These are phyloP conservation scores for Lablab purpureus DNA, from an alignment of 306 rosid species.

Conservation along the genomic window DNA sequence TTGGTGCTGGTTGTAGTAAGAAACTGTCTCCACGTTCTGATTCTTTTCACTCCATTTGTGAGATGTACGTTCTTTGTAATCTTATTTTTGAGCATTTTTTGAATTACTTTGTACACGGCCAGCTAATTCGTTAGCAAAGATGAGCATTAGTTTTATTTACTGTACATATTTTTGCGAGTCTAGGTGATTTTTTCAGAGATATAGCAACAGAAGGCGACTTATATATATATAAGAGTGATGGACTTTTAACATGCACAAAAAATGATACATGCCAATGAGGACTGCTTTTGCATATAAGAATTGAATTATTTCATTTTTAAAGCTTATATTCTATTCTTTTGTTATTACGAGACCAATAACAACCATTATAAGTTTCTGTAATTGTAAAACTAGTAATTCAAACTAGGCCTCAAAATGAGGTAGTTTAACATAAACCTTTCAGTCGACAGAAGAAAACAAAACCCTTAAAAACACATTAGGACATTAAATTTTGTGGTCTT, in stretches of 20 bases:
- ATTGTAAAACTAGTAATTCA: neutral
- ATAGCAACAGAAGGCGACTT: too few species aligned
- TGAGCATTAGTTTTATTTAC: constrained; percentile 40
- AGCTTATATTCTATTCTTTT: neutral
- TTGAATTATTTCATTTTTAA: too few species aligned
- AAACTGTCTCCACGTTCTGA: constrained; percentile 1
- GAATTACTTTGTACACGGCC: constrained; percentile 51
- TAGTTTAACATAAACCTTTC: neutral
- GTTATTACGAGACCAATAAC: neutral
- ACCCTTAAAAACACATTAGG: neutral
- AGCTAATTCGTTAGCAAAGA: constrained; percentile 45
- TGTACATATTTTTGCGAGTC: constrained; percentile 11
- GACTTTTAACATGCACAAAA: neutral
- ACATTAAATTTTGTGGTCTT: neutral
- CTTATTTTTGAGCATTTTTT: constrained; percentile 14
- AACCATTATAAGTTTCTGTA: neutral
- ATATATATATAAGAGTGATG: too few species aligned
- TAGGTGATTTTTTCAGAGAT: constrained; percentile 10
- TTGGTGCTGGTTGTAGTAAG: neutral
- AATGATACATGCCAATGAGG: neutral
- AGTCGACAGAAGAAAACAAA: neutral
- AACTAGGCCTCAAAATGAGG: neutral
- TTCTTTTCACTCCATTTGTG: constrained; percentile 43
- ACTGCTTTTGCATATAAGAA: neutral
- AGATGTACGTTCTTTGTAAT: constrained; percentile 19